Conservation (phyloP, 169 alveolate genomes). For the Plasmodium berghei region DNA sequence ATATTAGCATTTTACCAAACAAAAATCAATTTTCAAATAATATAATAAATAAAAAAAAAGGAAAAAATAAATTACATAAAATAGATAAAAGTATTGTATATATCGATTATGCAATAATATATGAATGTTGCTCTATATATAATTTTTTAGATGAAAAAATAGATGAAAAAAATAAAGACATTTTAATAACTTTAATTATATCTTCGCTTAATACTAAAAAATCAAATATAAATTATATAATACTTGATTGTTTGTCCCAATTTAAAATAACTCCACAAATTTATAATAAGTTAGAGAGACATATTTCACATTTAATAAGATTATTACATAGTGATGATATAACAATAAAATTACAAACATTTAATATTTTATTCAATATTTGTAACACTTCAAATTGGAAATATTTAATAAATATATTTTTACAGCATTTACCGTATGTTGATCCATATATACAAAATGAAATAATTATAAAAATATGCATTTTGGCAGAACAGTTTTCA, state of each 20-base stretch:
- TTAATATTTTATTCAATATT: slow-evolving; percentile 90
- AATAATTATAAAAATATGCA: slow-evolving; percentile 92
- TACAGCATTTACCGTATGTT: slow-evolving; percentile 91
- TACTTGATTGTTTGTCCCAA: slow-evolving; percentile 29
- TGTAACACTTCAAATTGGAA: slow-evolving; percentile 91
- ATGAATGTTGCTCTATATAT: slow-evolving; percentile 60
- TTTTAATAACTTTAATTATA: slow-evolving; percentile 52
- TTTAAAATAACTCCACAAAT: slow-evolving; percentile 45
- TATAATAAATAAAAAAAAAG: slow-evolving; percentile 24
- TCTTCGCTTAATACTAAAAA: slow-evolving; percentile 61
- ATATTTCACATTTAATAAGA: slow-evolving; percentile 86
- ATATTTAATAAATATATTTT: slow-evolving; percentile 91
- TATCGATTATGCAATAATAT: slow-evolving; percentile 54
- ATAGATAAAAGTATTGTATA: slow-evolving; percentile 56
- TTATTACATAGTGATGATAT: slow-evolving; percentile 90
- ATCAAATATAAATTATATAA: slow-evolving; percentile 67
- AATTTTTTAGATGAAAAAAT: slow-evolving; percentile 31
- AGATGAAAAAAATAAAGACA: slow-evolving; percentile 61
- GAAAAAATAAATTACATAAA: neutral
- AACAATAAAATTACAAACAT: slow-evolving; percentile 92
- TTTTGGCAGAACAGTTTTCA: slow-evolving; percentile 92
- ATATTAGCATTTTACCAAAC: neutral
- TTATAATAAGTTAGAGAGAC: slow-evolving; percentile 81
- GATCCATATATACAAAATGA: slow-evolving; percentile 93
- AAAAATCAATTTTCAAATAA: slow-evolving; percentile 25